Percentiles rank a stretch among this genome's conserved stretches.
phyloP scores from a whole-genome alignment of 1,139 yeast species.

The Zygoascus sp. region DNA sequence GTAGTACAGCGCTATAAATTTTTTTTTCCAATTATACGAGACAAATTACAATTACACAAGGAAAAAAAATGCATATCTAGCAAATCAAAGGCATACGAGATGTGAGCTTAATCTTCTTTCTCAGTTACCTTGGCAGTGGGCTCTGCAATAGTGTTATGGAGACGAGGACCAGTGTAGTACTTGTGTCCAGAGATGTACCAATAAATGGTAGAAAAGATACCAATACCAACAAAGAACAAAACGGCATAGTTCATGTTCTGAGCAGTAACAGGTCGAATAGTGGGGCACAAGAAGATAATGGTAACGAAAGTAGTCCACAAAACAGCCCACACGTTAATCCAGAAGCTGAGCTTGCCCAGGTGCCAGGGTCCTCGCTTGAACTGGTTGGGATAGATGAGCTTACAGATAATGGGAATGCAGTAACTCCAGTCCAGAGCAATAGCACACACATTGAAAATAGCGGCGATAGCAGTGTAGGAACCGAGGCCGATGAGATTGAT shows the following conservation, averaged over 20 bases:
- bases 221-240: constrained; percentile 55
- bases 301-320: constrained; percentile 33
- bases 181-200: constrained; percentile 23
- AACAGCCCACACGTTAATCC: constrained; percentile 48
- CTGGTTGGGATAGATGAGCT: constrained; percentile 44
- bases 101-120: neutral
- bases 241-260: constrained; percentile 67
- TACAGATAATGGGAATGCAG: constrained; percentile 60
- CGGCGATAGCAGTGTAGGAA: constrained; percentile 64
- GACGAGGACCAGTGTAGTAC: constrained; percentile 22
- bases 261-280: constrained; percentile 61
- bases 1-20: neutral
- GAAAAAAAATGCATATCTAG: too few relatives aligned
- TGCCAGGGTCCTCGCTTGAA: constrained; percentile 69
- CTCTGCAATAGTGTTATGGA: constrained; percentile 6
- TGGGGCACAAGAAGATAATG: constrained; percentile 55
- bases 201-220: constrained; percentile 20
- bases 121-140: neutral
- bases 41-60: too few relatives aligned
- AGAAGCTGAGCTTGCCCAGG: constrained; percentile 54
- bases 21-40: neutral
- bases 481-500: constrained; percentile 58
- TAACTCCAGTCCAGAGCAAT: constrained; percentile 68
- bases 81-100: neutral
- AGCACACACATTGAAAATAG: constrained; percentile 72